Evolutionary conservation across 441 rosid genomes (phyloP), one percentile per base, ranked within the genome.

Genomic region (Erysimum pusillum): DNA sequence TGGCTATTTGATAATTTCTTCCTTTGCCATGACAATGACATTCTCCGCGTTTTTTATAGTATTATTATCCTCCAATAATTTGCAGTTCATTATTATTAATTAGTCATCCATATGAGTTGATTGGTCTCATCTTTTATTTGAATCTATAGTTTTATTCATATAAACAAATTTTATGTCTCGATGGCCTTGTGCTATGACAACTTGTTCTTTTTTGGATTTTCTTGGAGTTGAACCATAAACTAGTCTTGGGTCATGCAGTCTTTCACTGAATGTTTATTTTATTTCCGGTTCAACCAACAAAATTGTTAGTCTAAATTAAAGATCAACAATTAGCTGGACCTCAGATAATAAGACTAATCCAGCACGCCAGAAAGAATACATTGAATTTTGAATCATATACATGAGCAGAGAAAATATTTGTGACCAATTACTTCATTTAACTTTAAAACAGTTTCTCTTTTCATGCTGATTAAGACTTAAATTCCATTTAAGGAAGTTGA

Each of bases 121-220:
- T 54, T 72, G 22, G 69, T 59, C 73, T 58, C 10, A 44, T 66
- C 51, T 25, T 15, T 32, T 18, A 66, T 36, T 51, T 38, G 2
- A 75, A 59, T 51, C n/a, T 12, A 69, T 61, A 41, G 42, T 56
- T 56, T 9, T 49, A 63, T 64, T 9, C n/a, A 57, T 48, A 25
- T 12, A 36, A 38, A 59, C 32, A 57, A 56, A 34, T 17, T 36
- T 34, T 54, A 57, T 69, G 10, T 14, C 38, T 34, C 25, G 38
- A 25, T 76, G 51, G 53, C 61, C 63, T 70, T 39, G 41, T 70
- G 59, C 59, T 70, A 28, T 64, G 76, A 42, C 74, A 76, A 76
- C 69, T 20, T 39, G 4, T 6, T 7, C n/a, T 17, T 34, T 64
- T 31, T 59, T 59, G 64, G 39, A 73, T 11, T 31, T 9, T 51